phyloP scores from a whole-genome alignment of 768 basidiomycete species.

The Megacollybia marginata region DNA sequence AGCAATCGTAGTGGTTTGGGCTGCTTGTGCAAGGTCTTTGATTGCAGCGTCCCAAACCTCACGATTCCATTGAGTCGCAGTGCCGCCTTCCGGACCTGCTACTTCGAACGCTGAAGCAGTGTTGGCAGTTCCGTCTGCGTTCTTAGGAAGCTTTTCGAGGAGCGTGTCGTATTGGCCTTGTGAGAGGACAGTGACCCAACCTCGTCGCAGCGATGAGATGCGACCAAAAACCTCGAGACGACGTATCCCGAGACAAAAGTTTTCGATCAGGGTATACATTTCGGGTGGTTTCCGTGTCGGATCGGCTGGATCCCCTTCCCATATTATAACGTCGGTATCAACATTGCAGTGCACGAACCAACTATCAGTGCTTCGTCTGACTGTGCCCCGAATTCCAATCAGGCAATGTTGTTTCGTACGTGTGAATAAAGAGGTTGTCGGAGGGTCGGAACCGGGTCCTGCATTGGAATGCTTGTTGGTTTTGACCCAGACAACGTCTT shows the following conservation, averaged over 20 bases:
- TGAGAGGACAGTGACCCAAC: conserved; percentile 82
- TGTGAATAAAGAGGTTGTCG: conserved; percentile 79
- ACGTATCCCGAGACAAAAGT: conserved; percentile 91
- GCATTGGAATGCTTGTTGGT: conserved; percentile 69
- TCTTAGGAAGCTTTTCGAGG: conserved; percentile 39
- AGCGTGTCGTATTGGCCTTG: conserved; percentile 40
- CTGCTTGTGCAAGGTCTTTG: conserved; percentile 29
- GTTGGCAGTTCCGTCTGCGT: conserved; percentile 18
- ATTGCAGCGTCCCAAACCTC: conserved; percentile 61
- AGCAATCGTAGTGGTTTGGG: conserved; percentile 8
- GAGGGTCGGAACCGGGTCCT: conserved; percentile 79
- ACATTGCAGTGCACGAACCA: conserved; percentile 99
- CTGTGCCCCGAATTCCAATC: conserved; percentile 96
- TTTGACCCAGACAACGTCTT: conserved; percentile 98
- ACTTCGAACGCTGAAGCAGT: conserved; percentile 31
- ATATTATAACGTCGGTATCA: conserved; percentile 94
- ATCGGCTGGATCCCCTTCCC: conserved; percentile 87
- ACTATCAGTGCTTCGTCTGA: conserved; percentile 87
- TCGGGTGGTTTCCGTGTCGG: conserved; percentile 89
- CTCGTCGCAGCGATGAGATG: conserved; percentile 62
- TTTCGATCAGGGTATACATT: conserved; percentile 93
- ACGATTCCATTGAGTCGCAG: conserved; percentile 48
- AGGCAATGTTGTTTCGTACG: conserved; percentile 94
- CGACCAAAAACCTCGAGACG: conserved; percentile 87
- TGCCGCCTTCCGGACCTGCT: conserved; percentile 24